These are phyloP conservation scores for Madurella mycetomatis DNA, from an alignment of 2,329 filamentous ascomycete genomes.

Conservation along the genomic window DNA sequence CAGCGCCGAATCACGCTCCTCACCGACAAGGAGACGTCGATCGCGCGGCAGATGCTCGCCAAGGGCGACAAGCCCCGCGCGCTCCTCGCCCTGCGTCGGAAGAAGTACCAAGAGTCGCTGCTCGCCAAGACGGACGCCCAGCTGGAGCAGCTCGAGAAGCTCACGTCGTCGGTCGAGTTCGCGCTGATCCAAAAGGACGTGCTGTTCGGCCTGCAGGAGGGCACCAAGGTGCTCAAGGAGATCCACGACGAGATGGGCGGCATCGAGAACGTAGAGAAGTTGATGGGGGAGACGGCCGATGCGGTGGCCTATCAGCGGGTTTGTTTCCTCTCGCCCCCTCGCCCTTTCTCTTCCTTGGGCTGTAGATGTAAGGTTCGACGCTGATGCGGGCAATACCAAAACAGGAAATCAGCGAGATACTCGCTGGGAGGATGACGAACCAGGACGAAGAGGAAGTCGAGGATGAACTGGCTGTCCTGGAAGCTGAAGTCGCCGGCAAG, in stretches of 20 bases:
- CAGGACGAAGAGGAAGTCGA: conserved; percentile 98
- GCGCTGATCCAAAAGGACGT: conserved; percentile 96
- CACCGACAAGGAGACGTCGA: conserved; percentile 79
- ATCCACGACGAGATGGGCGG: conserved; percentile 97
- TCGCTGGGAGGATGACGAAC: conserved; percentile 82
- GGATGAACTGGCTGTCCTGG: conserved; percentile 82
- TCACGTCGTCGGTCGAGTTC: conserved; percentile 90
- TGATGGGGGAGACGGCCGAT: conserved; percentile 89
- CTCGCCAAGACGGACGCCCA: conserved; percentile 86
- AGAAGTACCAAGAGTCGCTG: conserved; percentile 94
- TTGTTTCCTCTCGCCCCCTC: conserved; percentile 24
- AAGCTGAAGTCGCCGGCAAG: conserved; percentile 47
- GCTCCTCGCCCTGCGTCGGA: conserved; percentile 81
- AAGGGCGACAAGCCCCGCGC: conserved; percentile 76
- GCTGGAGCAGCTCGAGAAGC: conserved; percentile 85
- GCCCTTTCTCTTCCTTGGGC: background rate
- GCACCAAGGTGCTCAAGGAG: conserved; percentile 80
- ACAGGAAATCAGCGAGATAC: conserved; percentile 88
- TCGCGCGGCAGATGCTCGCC: conserved; percentile 77
- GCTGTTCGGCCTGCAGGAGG: conserved; percentile 85
- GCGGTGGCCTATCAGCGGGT: conserved; percentile 89
- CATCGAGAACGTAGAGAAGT: conserved; percentile 86
- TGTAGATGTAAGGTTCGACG: background rate
- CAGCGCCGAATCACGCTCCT: conserved; percentile 84
- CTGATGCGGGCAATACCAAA: background rate